Base-by-base conservation (phyloP, 495 filamentous ascomycete species). In the Podospora pseudocomata region DNA sequence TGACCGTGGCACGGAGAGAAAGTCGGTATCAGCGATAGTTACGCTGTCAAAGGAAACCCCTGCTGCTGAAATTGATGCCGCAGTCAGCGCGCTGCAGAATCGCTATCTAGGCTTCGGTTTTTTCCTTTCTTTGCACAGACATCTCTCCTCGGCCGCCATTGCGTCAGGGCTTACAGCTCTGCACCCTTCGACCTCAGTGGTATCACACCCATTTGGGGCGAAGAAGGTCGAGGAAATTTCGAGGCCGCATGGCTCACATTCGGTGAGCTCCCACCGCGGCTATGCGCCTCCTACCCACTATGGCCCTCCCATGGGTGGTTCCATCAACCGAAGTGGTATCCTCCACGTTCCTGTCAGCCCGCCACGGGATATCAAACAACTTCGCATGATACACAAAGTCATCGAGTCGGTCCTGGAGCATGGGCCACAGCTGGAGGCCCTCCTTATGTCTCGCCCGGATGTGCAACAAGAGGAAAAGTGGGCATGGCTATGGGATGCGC, bases 401-500 rank as follows among this genome's bases (percentile, higher is more conserved):
- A 80, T 96, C 44, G 95, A 98, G 71, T 82, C 81, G 4, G 81
- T 98, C 1, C 73, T 97, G 23, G 86, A 87, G 13, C 86, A 93
- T 69, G 93, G 94, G 0, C 90, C 91, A 0, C 92, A 96, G 75
- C 96, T 97, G 66, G 95, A 99, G 74, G 94, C 94, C 4, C 83
- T 96, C 1, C 86, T 99, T 3, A 97, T 98, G 95, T 90, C 86
- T 49, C 83, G 89, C 19, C 88, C 87, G 0, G 87, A 90, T 53
- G 90, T 97, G 2, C 91, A 94, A 70, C 82, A 79, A 27, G 91
- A 97, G 53, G 90, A 94, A 71, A 93, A 89, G 74, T 99, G 93
- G 89, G 91, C 92, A 0, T 99, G 92, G 91, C 78, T 99, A 3
- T 99, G 91, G 90, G 91, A 99, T 77, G 83, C 94, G 30, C 84